Base-by-base conservation (phyloP, 139 green algal species). In the Edaphochlamys debaryana region DNA sequence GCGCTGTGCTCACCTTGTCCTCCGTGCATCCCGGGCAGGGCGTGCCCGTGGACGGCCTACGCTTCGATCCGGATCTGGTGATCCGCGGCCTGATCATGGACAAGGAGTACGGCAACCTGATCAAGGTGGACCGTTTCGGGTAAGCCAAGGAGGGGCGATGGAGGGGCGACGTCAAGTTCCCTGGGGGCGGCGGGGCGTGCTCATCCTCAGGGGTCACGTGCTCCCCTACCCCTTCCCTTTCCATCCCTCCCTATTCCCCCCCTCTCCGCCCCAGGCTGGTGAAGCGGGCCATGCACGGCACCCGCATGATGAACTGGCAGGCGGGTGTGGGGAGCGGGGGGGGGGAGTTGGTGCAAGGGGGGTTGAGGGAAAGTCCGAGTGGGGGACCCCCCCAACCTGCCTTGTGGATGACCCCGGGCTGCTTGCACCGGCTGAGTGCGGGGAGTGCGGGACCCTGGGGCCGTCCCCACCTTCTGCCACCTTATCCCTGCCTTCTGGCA, bases 261-360 rank as follows among this genome's bases (percentile, higher is more conserved):
- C n/a, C n/a, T n/a, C n/a, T n/a, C 56, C 0, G 30, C 0, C 88
- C 64, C 86, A 96, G 94, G n/a, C 90, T 95, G 38, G 93, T 98
- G 17, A 98, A 98, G 90, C 89, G 96, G 5, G 95, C 93, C 40
- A 98, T 98, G 94, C 96, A 98, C 74, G 96, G 96, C 62, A 98
- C 95, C 7, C 89, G 89, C 73, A 98, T 98, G 95, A 86, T 98
- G 79, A 89, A 63, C 63, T 93, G 88, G 76, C 87, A 90, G 75
- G 60, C 36, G 60, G 4, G 19, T 34, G 30, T 20, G 19, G n/a
- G 30, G 11, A 11, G 29, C 27, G 4, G 4, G 4, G 17, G 29
- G 60, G n/a, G 30, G 2, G 30, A 9, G 58, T 36, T 22, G 58
- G 25, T 15, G 58, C 11, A 34, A 6, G 23, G 23, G 58, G 58